Percentiles rank a stretch among this genome's conserved stretches.
phyloP scores from a whole-genome alignment of 495 filamentous ascomycete genomes.

The Hypoxylon lenormandii region DNA sequence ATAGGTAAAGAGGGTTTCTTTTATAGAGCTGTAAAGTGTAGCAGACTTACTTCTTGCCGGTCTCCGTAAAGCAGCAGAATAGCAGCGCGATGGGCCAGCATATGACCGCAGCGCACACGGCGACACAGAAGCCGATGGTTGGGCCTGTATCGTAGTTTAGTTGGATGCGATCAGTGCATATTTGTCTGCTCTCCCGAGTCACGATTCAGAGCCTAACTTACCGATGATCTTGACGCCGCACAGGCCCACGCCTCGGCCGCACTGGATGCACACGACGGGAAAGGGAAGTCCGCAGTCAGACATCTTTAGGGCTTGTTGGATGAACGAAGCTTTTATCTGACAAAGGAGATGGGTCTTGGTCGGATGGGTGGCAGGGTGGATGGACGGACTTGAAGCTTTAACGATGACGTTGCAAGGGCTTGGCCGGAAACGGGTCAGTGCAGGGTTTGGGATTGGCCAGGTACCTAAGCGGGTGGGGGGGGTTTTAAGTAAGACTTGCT shows the following conservation, averaged over 20 bases:
- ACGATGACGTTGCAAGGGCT: slow-evolving; percentile 68
- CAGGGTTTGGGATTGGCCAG: slow-evolving; percentile 24
- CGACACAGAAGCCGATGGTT: slow-evolving; percentile 45
- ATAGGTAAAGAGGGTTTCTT: too few species aligned
- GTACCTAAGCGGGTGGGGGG: too few species aligned
- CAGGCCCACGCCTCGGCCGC: slow-evolving; percentile 43
- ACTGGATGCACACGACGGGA: slow-evolving; percentile 46
- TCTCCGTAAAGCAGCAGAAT: slow-evolving; percentile 47
- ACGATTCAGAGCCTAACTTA: slow-evolving; percentile 7
- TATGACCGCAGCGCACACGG: slow-evolving; percentile 33
- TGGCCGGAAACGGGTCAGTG: slow-evolving; percentile 62
- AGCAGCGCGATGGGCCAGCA: slow-evolving; percentile 47
- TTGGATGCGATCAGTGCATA: background rate
- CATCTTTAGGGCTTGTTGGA: slow-evolving; percentile 32
- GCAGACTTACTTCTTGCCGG: slow-evolving; percentile 44
- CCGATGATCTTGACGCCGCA: slow-evolving; percentile 46
- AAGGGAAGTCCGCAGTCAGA: slow-evolving; percentile 44
- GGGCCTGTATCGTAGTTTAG: slow-evolving; percentile 13
- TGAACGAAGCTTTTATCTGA: slow-evolving; percentile 33
- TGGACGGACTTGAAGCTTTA: slow-evolving; percentile 68
- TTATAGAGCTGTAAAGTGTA: too few species aligned
- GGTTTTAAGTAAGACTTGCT: too few species aligned
- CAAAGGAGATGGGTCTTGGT: slow-evolving; percentile 55
- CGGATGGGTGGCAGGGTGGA: slow-evolving; percentile 41
- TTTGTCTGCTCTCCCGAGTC: too few species aligned